These are phyloP conservation scores for Verbascum thapsus DNA, from an alignment of 257 asterid species.

Conservation along the genomic window DNA sequence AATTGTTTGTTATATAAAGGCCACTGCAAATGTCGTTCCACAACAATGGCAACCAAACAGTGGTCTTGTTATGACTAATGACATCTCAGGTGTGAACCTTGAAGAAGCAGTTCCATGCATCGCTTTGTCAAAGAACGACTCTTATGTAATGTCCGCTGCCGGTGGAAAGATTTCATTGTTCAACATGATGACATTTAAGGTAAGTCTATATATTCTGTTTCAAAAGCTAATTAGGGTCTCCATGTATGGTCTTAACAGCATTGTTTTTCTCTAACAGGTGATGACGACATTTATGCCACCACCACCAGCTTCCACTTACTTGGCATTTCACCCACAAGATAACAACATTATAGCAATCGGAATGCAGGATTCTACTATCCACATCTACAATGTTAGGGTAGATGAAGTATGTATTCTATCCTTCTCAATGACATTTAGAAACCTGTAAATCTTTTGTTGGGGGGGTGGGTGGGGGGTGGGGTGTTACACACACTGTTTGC, in stretches of 20 bases:
- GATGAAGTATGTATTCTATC: conserved; percentile 67
- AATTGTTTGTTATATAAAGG: conserved; percentile 43
- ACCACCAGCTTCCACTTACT: conserved; percentile 90
- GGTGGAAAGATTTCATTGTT: conserved; percentile 83
- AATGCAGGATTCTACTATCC: conserved; percentile 98
- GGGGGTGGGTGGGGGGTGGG: too few relatives aligned
- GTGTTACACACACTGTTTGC: too few relatives aligned
- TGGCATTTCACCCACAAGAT: conserved; percentile 96
- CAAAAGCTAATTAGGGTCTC: not conserved
- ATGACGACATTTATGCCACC: conserved; percentile 99
- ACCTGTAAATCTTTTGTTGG: not conserved
- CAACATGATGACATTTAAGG: conserved; percentile 88
- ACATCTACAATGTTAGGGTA: conserved; percentile 87
- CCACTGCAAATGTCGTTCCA: conserved; percentile 67
- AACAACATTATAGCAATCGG: conserved; percentile 95
- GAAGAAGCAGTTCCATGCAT: conserved; percentile 88
- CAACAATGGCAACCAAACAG: conserved; percentile 82
- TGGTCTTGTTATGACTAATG: conserved; percentile 76
- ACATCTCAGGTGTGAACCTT: conserved; percentile 67
- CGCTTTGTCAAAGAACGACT: conserved; percentile 82
- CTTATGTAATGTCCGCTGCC: conserved; percentile 82
- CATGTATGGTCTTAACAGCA: conserved; percentile 8
- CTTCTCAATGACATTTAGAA: conserved; percentile 17
- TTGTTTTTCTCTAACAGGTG: conserved; percentile 47
- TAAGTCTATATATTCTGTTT: conserved; percentile 27